These are phyloP conservation scores for Hypomyces perniciosus DNA, from an alignment of 2,329 filamentous ascomycete genomes.

Conservation along the genomic window DNA sequence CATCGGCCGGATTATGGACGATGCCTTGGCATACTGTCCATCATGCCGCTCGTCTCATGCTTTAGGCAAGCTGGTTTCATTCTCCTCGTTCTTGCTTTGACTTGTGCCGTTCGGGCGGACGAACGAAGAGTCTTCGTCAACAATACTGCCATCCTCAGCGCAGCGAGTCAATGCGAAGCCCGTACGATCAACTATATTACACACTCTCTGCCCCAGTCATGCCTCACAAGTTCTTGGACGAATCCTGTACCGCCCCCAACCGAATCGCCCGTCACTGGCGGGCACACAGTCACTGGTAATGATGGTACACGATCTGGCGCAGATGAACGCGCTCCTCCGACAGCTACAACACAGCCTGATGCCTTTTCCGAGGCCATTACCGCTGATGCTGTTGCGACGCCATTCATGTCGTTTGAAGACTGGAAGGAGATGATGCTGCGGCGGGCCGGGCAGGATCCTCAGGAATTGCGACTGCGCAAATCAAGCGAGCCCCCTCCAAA, in stretches of 20 bases:
- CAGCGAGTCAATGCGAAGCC: constrained; percentile 38
- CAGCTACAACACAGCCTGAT: background rate
- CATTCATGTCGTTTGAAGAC: constrained; percentile 95
- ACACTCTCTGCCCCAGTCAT: constrained; percentile 70
- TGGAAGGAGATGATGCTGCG: constrained; percentile 94
- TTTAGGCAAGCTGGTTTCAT: constrained; percentile 2
- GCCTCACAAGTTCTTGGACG: constrained; percentile 58
- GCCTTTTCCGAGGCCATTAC: constrained; percentile 7
- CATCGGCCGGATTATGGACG: background rate
- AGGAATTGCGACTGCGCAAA: constrained; percentile 61
- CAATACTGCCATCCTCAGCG: background rate
- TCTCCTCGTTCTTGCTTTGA: background rate
- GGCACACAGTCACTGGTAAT: background rate
- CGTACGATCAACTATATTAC: constrained; percentile 78
- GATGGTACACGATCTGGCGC: background rate
- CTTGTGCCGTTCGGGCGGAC: constrained; percentile 1
- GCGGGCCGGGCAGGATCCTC: constrained; percentile 67
- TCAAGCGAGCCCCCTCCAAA: constrained; percentile 44
- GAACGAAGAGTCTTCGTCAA: background rate
- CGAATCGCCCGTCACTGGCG: background rate
- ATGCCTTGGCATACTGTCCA: constrained; percentile 3
- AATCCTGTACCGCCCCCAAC: constrained; percentile 20
- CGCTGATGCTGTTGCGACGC: constrained; percentile 15
- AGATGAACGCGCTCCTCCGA: constrained; percentile 1
- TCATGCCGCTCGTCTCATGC: constrained; percentile 8